Evolutionary conservation across 345 rosid species (phyloP).

Genomic region (Eucalyptus cloeziana): DNA sequence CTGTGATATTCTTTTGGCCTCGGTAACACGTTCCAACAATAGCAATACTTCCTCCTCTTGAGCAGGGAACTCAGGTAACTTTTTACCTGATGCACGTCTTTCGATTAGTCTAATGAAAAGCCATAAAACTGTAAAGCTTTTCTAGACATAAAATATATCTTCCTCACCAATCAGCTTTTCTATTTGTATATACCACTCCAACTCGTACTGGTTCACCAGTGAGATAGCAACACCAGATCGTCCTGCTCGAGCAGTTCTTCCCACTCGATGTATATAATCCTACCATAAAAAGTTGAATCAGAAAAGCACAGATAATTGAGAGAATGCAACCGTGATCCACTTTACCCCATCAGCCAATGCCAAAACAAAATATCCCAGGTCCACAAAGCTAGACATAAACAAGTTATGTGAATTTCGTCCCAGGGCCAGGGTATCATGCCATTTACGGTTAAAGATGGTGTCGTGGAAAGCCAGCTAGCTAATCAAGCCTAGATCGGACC

Average conservation of each 20-base stretch:
- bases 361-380: neutral
- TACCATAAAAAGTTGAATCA: constrained; percentile 8
- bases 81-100: constrained; percentile 37
- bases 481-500: neutral
- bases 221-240: constrained; percentile 91
- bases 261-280: constrained; percentile 91
- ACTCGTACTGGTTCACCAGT: constrained; percentile 78
- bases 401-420: neutral
- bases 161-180: constrained; percentile 77
- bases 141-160: neutral
- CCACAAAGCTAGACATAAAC: neutral
- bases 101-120: neutral
- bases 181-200: constrained; percentile 87
- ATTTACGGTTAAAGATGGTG: neutral
- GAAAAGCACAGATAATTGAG: neutral
- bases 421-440: neutral
- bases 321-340: neutral
- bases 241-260: constrained; percentile 97
- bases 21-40: constrained; percentile 45
- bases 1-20: constrained; percentile 56
- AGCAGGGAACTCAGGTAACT: constrained; percentile 61
- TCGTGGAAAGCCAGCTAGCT: neutral
- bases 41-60: constrained; percentile 71
- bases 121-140: neutral
- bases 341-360: neutral